phyloP scores from a whole-genome alignment of 116 monocot genomes.

The Cymodocea nodosa region DNA sequence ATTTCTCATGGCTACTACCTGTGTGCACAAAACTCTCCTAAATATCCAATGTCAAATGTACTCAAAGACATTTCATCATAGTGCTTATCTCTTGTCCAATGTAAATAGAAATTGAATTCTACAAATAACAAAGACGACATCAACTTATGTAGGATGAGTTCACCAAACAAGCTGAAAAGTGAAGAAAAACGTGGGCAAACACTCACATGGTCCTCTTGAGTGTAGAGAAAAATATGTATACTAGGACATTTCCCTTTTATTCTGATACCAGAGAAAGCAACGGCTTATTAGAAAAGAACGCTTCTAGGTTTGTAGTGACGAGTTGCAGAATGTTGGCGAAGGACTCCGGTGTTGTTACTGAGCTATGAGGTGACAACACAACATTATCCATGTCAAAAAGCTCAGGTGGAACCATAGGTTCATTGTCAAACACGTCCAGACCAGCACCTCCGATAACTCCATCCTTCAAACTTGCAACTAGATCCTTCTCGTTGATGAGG shows the following conservation, averaged over 20 bases:
- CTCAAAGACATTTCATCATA: no score
- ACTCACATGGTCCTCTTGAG: no score
- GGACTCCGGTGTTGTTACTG: slow-evolving; percentile 31
- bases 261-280: not conserved
- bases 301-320: slow-evolving; percentile 53
- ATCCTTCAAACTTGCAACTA: slow-evolving; percentile 30
- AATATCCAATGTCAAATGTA: no score
- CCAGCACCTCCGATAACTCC: slow-evolving; percentile 56
- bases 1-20: no score
- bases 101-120: no score
- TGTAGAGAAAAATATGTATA: no score
- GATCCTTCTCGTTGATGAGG: slow-evolving; percentile 41
- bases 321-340: slow-evolving; percentile 10
- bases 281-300: slow-evolving; percentile 7
- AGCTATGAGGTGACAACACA: slow-evolving; percentile 45
- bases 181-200: no score
- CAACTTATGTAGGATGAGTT: no score
- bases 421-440: slow-evolving; percentile 67
- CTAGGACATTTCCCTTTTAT: not conserved
- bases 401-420: slow-evolving; percentile 37
- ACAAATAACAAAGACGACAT: no score
- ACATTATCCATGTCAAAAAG: slow-evolving; percentile 54
- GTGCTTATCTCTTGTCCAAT: no score
- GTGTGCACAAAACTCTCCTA: no score
- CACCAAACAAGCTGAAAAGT: no score